Conservation (phyloP, 257 asterid genomes). For the Solanum virginianum region DNA sequence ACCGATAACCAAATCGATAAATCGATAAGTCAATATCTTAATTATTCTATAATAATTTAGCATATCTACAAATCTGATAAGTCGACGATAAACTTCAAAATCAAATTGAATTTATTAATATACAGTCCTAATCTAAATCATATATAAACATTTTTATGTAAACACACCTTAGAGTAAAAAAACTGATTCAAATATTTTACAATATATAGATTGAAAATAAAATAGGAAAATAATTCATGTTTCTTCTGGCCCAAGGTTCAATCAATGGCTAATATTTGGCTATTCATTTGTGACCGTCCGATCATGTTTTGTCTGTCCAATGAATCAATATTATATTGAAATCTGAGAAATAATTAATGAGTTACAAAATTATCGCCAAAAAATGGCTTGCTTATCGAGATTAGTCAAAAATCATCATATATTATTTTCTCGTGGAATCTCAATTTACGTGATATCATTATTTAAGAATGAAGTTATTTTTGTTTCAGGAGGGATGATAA, state of each 20-base stretch:
- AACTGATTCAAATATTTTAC: neutral
- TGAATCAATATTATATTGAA: neutral
- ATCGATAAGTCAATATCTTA: too few relatives aligned
- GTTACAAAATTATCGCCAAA: neutral
- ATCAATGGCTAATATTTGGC: neutral
- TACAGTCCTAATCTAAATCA: too few relatives aligned
- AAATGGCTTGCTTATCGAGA: neutral
- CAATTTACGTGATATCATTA: neutral
- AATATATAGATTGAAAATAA: neutral
- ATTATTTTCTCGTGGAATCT: rapidly evolving
- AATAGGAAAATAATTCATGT: neutral
- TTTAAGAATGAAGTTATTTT: too few relatives aligned
- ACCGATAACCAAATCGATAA: too few relatives aligned
- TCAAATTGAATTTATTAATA: too few relatives aligned
- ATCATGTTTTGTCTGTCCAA: neutral
- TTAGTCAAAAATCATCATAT: neutral
- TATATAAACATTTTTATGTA: too few relatives aligned
- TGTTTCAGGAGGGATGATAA: too few relatives aligned
- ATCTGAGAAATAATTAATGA: neutral
- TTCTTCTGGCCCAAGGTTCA: neutral
- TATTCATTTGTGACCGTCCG: neutral
- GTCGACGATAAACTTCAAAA: too few relatives aligned
- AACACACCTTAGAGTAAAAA: neutral
- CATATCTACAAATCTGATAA: too few relatives aligned
- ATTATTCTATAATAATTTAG: too few relatives aligned